These are phyloP conservation scores for Penicillium coprophilum DNA, from an alignment of 495 filamentous ascomycete species.

Conservation along the genomic window DNA sequence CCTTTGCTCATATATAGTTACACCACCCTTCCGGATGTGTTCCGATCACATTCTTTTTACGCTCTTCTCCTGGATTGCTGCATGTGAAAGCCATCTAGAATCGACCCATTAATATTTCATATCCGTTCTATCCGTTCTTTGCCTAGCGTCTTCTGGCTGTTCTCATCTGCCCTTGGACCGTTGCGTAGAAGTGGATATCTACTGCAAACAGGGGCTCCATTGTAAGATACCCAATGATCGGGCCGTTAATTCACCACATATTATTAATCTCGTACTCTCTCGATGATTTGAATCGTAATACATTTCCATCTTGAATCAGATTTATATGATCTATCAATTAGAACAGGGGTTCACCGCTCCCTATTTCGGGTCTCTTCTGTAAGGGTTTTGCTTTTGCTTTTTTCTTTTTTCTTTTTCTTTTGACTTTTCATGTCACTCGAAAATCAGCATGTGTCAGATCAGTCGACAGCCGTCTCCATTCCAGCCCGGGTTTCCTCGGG, in stretches of 20 bases:
- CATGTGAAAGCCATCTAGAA: slow-evolving; percentile 9
- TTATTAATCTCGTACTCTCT: not conserved
- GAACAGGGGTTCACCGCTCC: not conserved
- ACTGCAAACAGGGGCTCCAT: slow-evolving; percentile 19
- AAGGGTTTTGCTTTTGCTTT: not conserved
- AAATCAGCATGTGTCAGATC: slow-evolving; percentile 12
- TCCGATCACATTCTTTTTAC: slow-evolving; percentile 10
- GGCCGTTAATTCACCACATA: not conserved
- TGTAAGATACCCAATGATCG: slow-evolving; percentile 7
- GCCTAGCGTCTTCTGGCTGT: slow-evolving; percentile 8
- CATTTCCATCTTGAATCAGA: not conserved
- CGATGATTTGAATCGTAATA: too few relatives aligned
- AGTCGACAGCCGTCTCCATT: slow-evolving; percentile 5
- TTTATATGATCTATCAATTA: slow-evolving; percentile 18
- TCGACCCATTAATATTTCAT: slow-evolving; percentile 18
- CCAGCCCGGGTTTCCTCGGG: not conserved
- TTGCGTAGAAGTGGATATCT: slow-evolving; percentile 6
- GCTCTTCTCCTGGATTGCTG: slow-evolving; percentile 4
- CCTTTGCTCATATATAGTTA: not conserved
- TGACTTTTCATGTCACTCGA: not conserved
- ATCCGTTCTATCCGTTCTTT: not conserved
- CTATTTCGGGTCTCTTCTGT: not conserved
- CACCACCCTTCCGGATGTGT: slow-evolving; percentile 5
- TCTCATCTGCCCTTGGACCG: slow-evolving; percentile 5
- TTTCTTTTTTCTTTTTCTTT: slow-evolving; percentile 5